phyloP scores from a whole-genome alignment of 768 basidiomycete species.

The Trametes cubensis region DNA sequence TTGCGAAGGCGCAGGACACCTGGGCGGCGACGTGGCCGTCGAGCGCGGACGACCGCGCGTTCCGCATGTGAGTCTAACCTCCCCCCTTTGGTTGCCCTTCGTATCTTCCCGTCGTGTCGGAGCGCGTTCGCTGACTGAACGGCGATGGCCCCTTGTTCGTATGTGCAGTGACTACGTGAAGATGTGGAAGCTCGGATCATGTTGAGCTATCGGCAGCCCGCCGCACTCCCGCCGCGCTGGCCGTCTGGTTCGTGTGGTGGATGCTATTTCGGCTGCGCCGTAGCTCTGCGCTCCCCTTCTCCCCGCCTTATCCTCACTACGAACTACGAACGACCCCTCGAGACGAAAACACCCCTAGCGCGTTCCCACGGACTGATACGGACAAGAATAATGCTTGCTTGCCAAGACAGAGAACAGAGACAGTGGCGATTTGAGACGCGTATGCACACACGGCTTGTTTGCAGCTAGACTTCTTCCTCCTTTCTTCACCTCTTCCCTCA shows the following conservation, averaged over 20 bases:
- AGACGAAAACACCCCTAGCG: not conserved
- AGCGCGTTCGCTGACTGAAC: constrained; percentile 3
- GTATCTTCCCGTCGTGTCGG: not conserved
- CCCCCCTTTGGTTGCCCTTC: not conserved
- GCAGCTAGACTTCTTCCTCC: constrained; percentile 7
- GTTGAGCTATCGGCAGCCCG: constrained; percentile 12
- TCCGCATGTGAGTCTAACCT: constrained; percentile 59
- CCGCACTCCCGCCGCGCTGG: too few relatives aligned
- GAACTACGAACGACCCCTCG: not conserved
- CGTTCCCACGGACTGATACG: constrained; percentile 10
- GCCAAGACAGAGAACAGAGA: constrained; percentile 1
- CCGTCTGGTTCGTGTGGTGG: too few relatives aligned
- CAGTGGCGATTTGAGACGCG: constrained; percentile 3
- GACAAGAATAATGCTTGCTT: constrained; percentile 8
- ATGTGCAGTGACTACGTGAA: constrained; percentile 37
- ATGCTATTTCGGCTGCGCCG: too few relatives aligned
- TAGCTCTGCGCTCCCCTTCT: too few relatives aligned
- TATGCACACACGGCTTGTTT: constrained; percentile 10
- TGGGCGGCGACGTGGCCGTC: constrained; percentile 82
- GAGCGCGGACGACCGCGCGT: constrained; percentile 59
- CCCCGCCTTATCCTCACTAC: not conserved
- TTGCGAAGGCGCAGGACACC: constrained; percentile 57
- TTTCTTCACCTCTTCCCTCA: not conserved
- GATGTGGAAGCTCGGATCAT: constrained; percentile 39
- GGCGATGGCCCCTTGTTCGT: not conserved